Base-by-base conservation (phyloP, 306 rosid genomes). In the peach (Prunus persica) region DNA sequence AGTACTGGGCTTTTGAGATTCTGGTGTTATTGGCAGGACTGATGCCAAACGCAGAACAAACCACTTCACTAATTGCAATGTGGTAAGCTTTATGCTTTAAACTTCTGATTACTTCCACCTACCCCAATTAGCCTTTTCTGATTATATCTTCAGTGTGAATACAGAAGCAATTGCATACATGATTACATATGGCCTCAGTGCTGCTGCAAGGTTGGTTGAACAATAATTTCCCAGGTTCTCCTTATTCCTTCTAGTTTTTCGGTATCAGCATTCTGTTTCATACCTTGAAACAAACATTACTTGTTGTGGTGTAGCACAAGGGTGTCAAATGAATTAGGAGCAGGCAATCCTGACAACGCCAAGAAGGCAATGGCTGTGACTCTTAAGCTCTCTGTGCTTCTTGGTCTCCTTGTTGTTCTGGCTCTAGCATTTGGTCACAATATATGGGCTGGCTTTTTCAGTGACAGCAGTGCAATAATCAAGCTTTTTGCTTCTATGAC, bases 311-410 rank as follows among this genome's bases (percentile, higher is more conserved):
- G 70, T 80, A 94, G 97, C 85, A 90, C 96, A 71, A 88, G 97
- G 82, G 91, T 91, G 22, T 90, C 98, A 46, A 91, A 90, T 82
- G 98, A 94, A 83, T 72, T 94, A 76, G 98, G 98, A 68, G 98
- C 90, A 70, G 89, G 90, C 78, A 63, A 83, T 28, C 88, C 89
- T 0, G 81, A 80, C 32, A 28, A 62, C 78, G 98, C 97, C 19
- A 94, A 83, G 81, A 79, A 80, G 7, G 98, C 98, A 49, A 94
- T 90, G 97, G 55, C 50, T 25, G 94, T 94, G 19, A 34, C 88
- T 75, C 84, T 91, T 61, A 87, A 82, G 85, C 94, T 91, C 74
- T 90, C 96, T n/a, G 38, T 87, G 74, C 68, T 91, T 28, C 90
- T 90, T 4, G 85, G 88, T 22, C 27, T 87, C 1, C 13, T 76